A percentile compares a stretch with the other conserved stretches of the same genome.
Conservation (phyloP, 2,329 filamentous ascomycete species). For the Dactylellina parvicollis region DNA sequence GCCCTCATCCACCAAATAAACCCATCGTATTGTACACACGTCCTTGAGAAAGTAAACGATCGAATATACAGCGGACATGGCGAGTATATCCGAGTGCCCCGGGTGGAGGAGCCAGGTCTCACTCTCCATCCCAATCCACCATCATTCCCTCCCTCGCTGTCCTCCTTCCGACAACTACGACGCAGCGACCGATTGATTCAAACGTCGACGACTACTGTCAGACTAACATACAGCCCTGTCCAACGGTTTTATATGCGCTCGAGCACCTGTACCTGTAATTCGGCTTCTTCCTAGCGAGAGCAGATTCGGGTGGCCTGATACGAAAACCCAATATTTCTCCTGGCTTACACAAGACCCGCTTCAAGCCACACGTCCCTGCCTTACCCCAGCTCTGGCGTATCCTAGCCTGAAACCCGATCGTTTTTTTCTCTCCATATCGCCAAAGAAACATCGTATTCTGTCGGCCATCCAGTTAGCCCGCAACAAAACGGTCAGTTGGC, state of each 20-base stretch:
- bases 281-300: too few relatives aligned
- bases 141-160: too few relatives aligned
- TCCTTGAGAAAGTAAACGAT: too few relatives aligned
- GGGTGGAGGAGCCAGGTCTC: neutral
- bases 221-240: too few relatives aligned
- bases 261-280: too few relatives aligned
- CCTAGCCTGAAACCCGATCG: conserved; percentile 33
- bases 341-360: conserved; percentile 22
- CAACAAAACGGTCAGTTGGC: conserved; percentile 23
- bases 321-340: conserved; percentile 25
- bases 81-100: too few relatives aligned
- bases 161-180: too few relatives aligned
- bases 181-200: too few relatives aligned
- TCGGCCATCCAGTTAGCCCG: conserved; percentile 20
- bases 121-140: too few relatives aligned
- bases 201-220: too few relatives aligned
- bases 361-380: neutral
- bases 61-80: too few relatives aligned
- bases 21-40: too few relatives aligned
- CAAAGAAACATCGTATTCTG: conserved; percentile 11
- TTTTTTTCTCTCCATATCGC: conserved; percentile 10
- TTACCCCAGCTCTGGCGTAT: conserved; percentile 13
- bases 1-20: neutral
- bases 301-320: conserved; percentile 34
- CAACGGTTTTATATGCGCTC: conserved; percentile 3